Conservation (phyloP, 495 filamentous ascomycete species). For the Pyrenopolyporus hunteri region DNA sequence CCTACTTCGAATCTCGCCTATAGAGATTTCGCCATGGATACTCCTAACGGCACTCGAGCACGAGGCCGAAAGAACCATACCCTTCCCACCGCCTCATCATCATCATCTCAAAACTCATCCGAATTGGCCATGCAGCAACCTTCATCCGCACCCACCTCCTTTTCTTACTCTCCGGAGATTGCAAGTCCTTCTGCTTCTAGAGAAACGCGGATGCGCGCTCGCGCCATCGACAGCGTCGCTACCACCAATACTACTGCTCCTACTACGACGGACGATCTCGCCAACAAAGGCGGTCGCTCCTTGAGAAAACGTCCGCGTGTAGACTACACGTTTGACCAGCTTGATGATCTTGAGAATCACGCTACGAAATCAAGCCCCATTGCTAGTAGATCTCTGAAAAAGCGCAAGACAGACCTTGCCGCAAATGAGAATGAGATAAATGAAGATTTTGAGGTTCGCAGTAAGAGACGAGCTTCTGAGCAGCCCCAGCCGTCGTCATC, state of each 20-base stretch:
- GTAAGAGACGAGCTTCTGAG: slow-evolving; percentile 44
- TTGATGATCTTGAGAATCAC: slow-evolving; percentile 44
- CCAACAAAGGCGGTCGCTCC: slow-evolving; percentile 55
- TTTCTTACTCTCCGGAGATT: slow-evolving; percentile 38
- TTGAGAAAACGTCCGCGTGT: slow-evolving; percentile 54
- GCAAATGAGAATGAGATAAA: slow-evolving; percentile 33
- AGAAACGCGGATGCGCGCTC: slow-evolving; percentile 44
- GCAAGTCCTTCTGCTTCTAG: slow-evolving; percentile 44
- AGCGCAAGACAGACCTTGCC: slow-evolving; percentile 40
- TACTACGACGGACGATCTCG: slow-evolving; percentile 43
- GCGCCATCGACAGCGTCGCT: slow-evolving; percentile 36
- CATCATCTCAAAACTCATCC: slow-evolving; percentile 20
- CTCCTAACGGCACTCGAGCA: slow-evolving; percentile 25
- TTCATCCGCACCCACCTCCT: slow-evolving; percentile 33
- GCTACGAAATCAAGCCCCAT: slow-evolving; percentile 31
- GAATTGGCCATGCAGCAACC: slow-evolving; percentile 28
- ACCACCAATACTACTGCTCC: too few relatives aligned
- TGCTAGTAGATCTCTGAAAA: slow-evolving; percentile 34
- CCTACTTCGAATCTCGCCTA: not conserved
- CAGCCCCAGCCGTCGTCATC: slow-evolving; percentile 34
- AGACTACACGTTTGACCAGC: slow-evolving; percentile 53
- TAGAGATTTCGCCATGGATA: slow-evolving; percentile 30
- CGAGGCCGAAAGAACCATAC: slow-evolving; percentile 36
- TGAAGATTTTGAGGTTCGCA: slow-evolving; percentile 41
- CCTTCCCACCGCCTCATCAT: not conserved